Evolutionary conservation across 2,329 filamentous ascomycete species (phyloP), one percentile per base, ranked within the genome.

Genomic region (Aspergillus pseudoterreus): DNA sequence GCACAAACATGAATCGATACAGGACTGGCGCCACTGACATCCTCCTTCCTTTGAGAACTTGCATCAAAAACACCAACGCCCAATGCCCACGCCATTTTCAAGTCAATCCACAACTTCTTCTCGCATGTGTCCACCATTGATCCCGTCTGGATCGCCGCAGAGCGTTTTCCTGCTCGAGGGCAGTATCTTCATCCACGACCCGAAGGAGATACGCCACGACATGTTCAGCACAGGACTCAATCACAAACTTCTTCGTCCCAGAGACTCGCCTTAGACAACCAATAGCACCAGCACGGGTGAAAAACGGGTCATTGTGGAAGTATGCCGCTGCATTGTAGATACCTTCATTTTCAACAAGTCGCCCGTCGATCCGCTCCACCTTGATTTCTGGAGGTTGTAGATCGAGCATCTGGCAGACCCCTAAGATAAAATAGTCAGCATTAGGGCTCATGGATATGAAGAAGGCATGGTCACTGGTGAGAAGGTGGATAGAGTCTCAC

Each of bases 241-340:
- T 32, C 0, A 58, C 64, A 3, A 17, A 33, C 0, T 36, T 32
- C 6, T 50, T 42, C 2, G 55, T 55, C 4, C 50, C 52, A 8
- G 32, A 45, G 15, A 55, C 24, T 9, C 47, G 43, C 3, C 53
- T 52, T 1, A 60, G 49, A 11, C 60, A 35, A 17, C 59, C 58
- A 32, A 71, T 58, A 3, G 61, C 55, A n/a, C 68, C 64, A 1
- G 62, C 66, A 2, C 66, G 61, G 44, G 54, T 43, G 22, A 68
- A 61, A 27, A 63, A 67, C 3, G 64, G 64, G 30, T 68, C 61
- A 22, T 43, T 44, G 14, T 52, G 52, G 43, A 67, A 67, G 22
- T 57, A 56, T 6, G 58, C 63, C 6, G 53, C 59, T 4, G 54
- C 57, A 4, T 36, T 53, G 45, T 61, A 60, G 22, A 56, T 33